Evolutionary conservation across 2,329 filamentous ascomycete species (phyloP), one percentile per base, ranked within the genome.

Genomic region (Coniochaeta prunicola): DNA sequence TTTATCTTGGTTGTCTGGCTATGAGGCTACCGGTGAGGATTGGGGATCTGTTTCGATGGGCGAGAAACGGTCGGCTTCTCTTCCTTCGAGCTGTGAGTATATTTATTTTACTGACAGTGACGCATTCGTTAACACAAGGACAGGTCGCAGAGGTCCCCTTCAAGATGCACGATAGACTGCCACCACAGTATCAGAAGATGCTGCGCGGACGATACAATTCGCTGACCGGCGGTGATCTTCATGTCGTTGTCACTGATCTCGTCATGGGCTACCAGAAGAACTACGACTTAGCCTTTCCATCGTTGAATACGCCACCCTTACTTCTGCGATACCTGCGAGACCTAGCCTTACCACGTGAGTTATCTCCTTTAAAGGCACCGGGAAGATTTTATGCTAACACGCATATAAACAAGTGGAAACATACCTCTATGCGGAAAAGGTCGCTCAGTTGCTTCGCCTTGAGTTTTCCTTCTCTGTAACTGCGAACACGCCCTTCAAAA

Each of bases 1-100:
- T 90, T 68, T 97, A 97, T 73, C 73, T 97, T 34, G 92, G 85
- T 1, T 85, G 85, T 38, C 67, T 94, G 53, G 76, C 96, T 28
- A 77, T 96, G 64, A 85, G 88, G 59, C 77, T 94, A 59, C 91
- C 92, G 0, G 79, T 90, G n/a, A 85, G 86, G 24, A 76, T 93
- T 8, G 87, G 85, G 12, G 90, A 96, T 63, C 72, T 97, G 13
- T 80, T 80, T 58, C 76, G 77, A 50, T 96, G 90, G 86, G 84
- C 83, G 17, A 82, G 80, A 54, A 76, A 76, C 59, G 86, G 87
- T 53, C 82, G 88, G 58, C 79, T 97, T 28, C 81, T 88, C 0
- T 97, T 88, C 70, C 81, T 88, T 53, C 79, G 84, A 64, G 88
- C 88, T 21, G 85, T 86, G 71, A 70, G 80, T 71, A 36, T n/a